Base-by-base conservation (phyloP, 495 filamentous ascomycete genomes). In the Aspergillus hancockii region DNA sequence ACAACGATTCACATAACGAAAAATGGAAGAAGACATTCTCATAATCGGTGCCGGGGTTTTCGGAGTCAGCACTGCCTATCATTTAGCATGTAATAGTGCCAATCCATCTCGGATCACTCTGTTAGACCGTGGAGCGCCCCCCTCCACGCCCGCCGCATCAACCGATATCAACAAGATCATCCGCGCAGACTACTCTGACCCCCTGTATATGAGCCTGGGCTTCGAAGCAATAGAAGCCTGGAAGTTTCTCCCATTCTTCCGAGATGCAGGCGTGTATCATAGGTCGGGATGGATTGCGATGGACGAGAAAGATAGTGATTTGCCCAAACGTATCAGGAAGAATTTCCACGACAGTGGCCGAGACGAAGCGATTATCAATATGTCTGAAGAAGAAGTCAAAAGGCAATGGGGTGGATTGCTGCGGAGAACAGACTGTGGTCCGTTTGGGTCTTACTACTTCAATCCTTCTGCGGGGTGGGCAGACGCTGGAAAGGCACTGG, bases 21-120 rank as follows among this genome's bases (percentile, higher is more conserved):
- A 38, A 14, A 67, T 62, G 60, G 50, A 63, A 4, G 47, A 62
- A 8, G 59, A 68, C 32, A 64, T 74, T 49, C 62, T 80, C 41
- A 79, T 80, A 28, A 40, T 77, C 41, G 77, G 78, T 16, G 71
- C 72, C 14, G 77, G 78, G n/a, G 69, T 73, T 36, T 81, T 79
- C 60, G 78, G 77, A 41, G 65, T 71, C 46, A 70, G 65, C 51
- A 77, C 77, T 2, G 77, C 76, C 18, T 79, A 79, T 58, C 71
- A 80, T 51, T 70, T 79, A 3, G 67, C 71, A 7, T 53, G 60
- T 12, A 61, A 52, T 4, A 46, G 62, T 28, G 34, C 64, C 45
- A 49, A 66, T 21, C 62, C 67, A 19, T 68, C 67, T 0, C 52
- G 30, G 19, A 75, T 77, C 53, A 71, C 63, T 4, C 59, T 77